These are phyloP conservation scores for Trichodelitschia bisporula DNA, from an alignment of 495 filamentous ascomycete genomes.

Conservation along the genomic window DNA sequence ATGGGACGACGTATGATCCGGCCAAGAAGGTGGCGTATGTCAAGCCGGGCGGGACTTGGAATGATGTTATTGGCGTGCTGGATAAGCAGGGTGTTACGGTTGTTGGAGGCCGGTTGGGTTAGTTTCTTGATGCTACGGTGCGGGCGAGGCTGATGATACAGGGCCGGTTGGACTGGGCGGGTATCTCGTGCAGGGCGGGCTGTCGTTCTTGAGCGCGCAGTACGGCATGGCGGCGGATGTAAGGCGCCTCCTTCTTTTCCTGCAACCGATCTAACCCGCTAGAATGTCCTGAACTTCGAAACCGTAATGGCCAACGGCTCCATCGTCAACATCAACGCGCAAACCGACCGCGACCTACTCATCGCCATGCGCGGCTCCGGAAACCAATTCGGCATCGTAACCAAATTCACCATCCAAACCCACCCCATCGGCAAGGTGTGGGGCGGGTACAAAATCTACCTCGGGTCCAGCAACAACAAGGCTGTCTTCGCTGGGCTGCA, in stretches of 20 bases:
- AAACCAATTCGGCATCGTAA: background rate
- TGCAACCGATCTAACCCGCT: background rate
- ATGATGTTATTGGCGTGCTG: slow-evolving; percentile 1
- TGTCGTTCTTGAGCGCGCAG: background rate
- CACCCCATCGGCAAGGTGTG: slow-evolving; percentile 5
- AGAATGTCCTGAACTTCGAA: background rate
- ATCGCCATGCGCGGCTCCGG: background rate
- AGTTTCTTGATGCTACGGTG: background rate
- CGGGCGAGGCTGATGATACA: background rate
- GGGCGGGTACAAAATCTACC: slow-evolving; percentile 1
- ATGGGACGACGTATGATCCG: slow-evolving; percentile 1
- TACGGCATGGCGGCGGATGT: background rate
- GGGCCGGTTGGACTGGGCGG: background rate
- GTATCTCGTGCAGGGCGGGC: background rate
- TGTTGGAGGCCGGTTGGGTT: slow-evolving; percentile 6
- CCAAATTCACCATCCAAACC: background rate
- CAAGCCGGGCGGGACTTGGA: slow-evolving; percentile 1
- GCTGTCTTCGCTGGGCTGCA: slow-evolving; percentile 5
- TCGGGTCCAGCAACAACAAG: background rate
- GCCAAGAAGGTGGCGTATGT: slow-evolving; percentile 2
- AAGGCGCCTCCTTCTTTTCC: background rate
- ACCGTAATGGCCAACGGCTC: background rate
- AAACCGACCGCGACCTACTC: background rate
- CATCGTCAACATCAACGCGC: background rate
- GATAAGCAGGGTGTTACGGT: slow-evolving; percentile 1